Percentiles rank a stretch among this genome's conserved stretches.
Conservation (phyloP, 768 basidiomycete genomes). For the Auricularia sp. region DNA sequence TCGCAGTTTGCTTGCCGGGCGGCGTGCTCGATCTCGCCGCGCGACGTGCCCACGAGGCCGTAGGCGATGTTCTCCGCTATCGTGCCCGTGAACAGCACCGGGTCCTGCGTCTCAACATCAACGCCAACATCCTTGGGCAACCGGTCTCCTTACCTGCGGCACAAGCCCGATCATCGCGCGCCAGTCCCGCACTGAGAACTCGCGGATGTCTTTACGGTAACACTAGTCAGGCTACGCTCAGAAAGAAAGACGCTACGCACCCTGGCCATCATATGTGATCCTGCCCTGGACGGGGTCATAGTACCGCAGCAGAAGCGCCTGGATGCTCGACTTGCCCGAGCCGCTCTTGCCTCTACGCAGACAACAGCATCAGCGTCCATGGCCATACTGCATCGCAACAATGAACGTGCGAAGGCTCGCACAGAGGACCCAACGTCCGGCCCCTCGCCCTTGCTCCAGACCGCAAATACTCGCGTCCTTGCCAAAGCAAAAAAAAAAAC, state of each 20-base stretch:
- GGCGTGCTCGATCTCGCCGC: slow-evolving; percentile 77
- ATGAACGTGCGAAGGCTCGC: too few species aligned
- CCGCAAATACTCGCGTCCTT: too few species aligned
- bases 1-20: slow-evolving; percentile 91
- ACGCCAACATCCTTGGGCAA: background rate
- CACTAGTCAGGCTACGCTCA: too few species aligned
- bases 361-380: slow-evolving; percentile 1
- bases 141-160: slow-evolving; percentile 47
- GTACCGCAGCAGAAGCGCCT: slow-evolving; percentile 76
- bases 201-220: slow-evolving; percentile 57
- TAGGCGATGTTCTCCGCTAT: slow-evolving; percentile 94
- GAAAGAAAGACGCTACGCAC: slow-evolving; percentile 26
- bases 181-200: slow-evolving; percentile 82
- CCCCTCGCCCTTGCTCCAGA: too few species aligned
- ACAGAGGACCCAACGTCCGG: too few species aligned
- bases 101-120: slow-evolving; percentile 36
- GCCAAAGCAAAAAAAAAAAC: too few species aligned
- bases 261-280: slow-evolving; percentile 79
- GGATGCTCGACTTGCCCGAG: slow-evolving; percentile 87
- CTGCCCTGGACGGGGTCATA: slow-evolving; percentile 81
- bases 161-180: slow-evolving; percentile 84
- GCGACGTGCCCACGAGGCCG: slow-evolving; percentile 62
- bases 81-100: slow-evolving; percentile 82
- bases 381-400: too few species aligned
- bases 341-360: slow-evolving; percentile 73